Evolutionary conservation across 257 asterid species (phyloP).

Genomic region (Sherardia arvensis): DNA sequence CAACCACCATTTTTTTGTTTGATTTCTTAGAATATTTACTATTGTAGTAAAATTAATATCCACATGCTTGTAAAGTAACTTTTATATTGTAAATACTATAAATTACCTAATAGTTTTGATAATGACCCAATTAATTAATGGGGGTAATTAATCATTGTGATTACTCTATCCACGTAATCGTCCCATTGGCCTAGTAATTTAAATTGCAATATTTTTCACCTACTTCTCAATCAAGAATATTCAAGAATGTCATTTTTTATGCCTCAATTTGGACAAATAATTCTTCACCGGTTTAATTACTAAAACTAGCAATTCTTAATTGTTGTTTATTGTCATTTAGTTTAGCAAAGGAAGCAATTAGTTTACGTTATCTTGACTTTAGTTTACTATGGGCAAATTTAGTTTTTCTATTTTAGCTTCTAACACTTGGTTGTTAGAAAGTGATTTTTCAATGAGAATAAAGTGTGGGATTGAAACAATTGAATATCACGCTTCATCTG

Average conservation of each 20-base stretch:
- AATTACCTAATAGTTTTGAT: not conserved
- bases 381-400: too few relatives aligned
- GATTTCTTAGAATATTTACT: not conserved
- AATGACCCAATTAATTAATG: not conserved
- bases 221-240: not conserved
- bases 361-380: too few relatives aligned
- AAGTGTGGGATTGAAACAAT: too few relatives aligned
- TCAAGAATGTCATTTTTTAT: not conserved
- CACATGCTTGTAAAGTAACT: too few relatives aligned
- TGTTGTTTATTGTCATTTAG: not conserved
- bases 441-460: too few relatives aligned
- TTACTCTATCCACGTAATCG: slow-evolving; percentile 22
- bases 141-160: slow-evolving; percentile 22
- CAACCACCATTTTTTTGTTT: not conserved
- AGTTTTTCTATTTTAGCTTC: too few relatives aligned
- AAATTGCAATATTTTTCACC: not conserved
- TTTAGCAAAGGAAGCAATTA: too few relatives aligned
- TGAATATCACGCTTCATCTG: too few relatives aligned
- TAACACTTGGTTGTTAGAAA: too few relatives aligned
- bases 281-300: not conserved
- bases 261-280: not conserved
- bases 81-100: not conserved
- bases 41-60: too few relatives aligned
- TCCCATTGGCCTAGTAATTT: slow-evolving; percentile 1
- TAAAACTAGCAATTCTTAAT: not conserved